These are phyloP conservation scores for Canariomyces notabilis DNA, from an alignment of 2,329 filamentous ascomycete genomes.

Conservation along the genomic window DNA sequence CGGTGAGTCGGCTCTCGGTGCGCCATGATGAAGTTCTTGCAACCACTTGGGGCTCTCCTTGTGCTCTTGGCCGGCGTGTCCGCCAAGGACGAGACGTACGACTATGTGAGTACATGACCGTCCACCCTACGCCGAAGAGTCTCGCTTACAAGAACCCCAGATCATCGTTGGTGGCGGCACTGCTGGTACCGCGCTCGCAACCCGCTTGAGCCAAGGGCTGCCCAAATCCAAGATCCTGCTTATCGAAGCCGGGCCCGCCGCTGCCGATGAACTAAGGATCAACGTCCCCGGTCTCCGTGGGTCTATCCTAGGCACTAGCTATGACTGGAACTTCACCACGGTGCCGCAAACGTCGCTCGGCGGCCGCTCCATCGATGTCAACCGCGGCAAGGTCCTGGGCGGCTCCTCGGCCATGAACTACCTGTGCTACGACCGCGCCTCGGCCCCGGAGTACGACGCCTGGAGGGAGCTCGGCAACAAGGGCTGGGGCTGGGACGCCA, in stretches of 20 bases:
- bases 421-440: constrained; percentile 35
- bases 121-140: not conserved
- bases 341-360: constrained; percentile 36
- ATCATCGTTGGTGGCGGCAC: constrained; percentile 34
- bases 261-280: constrained; percentile 29
- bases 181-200: constrained; percentile 31
- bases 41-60: not conserved
- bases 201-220: constrained; percentile 30
- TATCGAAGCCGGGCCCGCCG: constrained; percentile 30
- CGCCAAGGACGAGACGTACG: constrained; percentile 16
- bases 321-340: constrained; percentile 43
- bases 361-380: constrained; percentile 36
- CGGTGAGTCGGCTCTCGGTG: not conserved
- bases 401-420: constrained; percentile 45
- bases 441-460: constrained; percentile 34
- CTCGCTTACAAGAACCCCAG: constrained; percentile 3
- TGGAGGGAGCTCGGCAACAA: constrained; percentile 35
- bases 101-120: constrained; percentile 22
- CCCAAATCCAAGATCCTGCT: constrained; percentile 29
- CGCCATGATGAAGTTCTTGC: constrained; percentile 1
- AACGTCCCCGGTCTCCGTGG: constrained; percentile 32
- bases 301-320: constrained; percentile 24
- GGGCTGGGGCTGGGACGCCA: constrained; percentile 25
- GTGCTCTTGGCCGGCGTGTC: not conserved
- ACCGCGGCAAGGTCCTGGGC: constrained; percentile 45